Percentiles rank a stretch among this genome's conserved stretches.
These are phyloP conservation scores for Moesziomyces parantarcticus DNA, from an alignment of 1,284 basidiomycete genomes.

Conservation along the genomic window DNA sequence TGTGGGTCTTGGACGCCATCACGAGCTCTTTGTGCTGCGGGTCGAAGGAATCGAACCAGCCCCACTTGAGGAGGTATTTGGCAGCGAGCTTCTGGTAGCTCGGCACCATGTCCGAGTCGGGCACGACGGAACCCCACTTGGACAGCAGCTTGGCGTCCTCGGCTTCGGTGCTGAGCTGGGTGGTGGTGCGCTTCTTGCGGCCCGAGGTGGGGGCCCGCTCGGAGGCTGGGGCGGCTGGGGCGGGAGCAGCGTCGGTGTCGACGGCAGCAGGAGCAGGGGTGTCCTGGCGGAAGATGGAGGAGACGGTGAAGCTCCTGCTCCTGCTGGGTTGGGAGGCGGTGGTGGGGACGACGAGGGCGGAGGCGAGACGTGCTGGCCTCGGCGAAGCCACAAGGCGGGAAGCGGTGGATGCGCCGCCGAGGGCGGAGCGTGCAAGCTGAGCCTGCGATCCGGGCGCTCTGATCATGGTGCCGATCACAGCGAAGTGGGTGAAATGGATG, in stretches of 20 bases:
- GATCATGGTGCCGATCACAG: slow-evolving; percentile 19
- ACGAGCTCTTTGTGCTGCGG: neutral
- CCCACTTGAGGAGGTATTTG: slow-evolving; percentile 31
- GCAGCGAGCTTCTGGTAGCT: too few species aligned
- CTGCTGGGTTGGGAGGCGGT: slow-evolving; percentile 12
- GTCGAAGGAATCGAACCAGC: slow-evolving; percentile 23
- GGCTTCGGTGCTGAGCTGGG: slow-evolving; percentile 7
- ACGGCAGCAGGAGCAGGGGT: neutral
- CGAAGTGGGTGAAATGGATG: neutral
- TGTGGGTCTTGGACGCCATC: neutral
- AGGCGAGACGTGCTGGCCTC: slow-evolving; percentile 7
- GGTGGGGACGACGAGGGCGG: slow-evolving; percentile 9
- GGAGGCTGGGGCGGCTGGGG: neutral
- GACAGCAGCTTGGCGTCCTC: slow-evolving; percentile 29
- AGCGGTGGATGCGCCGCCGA: slow-evolving; percentile 11
- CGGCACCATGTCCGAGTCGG: neutral
- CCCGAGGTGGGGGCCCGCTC: slow-evolving; percentile 8
- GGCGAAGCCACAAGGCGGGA: slow-evolving; percentile 1
- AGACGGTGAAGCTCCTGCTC: slow-evolving; percentile 13
- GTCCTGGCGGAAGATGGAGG: slow-evolving; percentile 11
- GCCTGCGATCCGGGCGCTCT: slow-evolving; percentile 21
- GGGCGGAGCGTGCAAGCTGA: slow-evolving; percentile 24
- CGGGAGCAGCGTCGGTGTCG: neutral
- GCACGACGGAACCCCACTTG: slow-evolving; percentile 39
- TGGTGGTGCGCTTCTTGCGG: slow-evolving; percentile 13